Conservation (phyloP, 2,329 filamentous ascomycete species). For the Colletotrichum sp. region DNA sequence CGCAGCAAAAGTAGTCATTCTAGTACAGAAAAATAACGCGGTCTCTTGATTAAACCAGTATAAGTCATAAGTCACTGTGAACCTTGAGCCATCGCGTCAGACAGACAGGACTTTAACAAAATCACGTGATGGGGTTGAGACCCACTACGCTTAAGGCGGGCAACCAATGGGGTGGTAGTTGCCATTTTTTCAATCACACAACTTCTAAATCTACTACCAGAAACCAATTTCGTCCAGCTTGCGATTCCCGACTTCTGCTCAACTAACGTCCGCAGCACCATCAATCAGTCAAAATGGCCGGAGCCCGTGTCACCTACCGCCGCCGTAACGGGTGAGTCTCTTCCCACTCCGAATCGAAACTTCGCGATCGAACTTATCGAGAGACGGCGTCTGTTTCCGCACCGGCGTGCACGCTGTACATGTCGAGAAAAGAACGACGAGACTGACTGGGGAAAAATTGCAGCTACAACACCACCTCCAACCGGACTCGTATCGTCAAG, state of each 20-base stretch:
- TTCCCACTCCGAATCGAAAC: not conserved
- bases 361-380: not conserved
- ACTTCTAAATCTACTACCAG: not conserved
- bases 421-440: not conserved
- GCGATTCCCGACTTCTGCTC: slow-evolving; percentile 22
- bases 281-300: slow-evolving; percentile 60
- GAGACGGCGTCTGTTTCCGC: not conserved
- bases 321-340: slow-evolving; percentile 79
- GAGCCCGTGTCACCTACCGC: slow-evolving; percentile 71
- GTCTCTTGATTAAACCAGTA: not conserved
- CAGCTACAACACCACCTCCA: slow-evolving; percentile 98
- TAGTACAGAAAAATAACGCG: not conserved
- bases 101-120: no score
- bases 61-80: slow-evolving; percentile 18
- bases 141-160: no score
- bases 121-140: no score
- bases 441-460: slow-evolving; percentile 25
- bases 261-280: slow-evolving; percentile 36
- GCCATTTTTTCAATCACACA: no score
- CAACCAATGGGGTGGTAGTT: no score
- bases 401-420: not conserved
- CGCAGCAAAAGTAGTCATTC: not conserved
- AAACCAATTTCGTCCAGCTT: not conserved
- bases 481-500: slow-evolving; percentile 95
- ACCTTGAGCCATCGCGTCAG: not conserved